Base-by-base conservation (phyloP, 2,329 filamentous ascomycete species). In the Fonsecaea pugnacius region DNA sequence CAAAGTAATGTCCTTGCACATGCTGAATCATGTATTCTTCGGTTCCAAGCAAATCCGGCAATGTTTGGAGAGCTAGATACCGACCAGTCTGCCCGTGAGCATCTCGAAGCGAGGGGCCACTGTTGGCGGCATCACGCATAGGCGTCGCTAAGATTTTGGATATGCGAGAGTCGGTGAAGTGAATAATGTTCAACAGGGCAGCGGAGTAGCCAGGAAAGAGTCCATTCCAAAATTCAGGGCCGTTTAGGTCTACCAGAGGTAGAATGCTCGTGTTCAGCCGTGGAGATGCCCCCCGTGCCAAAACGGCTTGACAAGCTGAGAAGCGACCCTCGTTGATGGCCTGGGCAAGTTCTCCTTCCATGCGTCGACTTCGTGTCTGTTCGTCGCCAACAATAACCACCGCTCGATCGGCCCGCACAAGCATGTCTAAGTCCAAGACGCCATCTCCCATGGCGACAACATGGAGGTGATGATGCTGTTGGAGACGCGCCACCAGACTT, bases 21-120 rank as follows among this genome's bases (percentile, higher is more conserved):
- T 88, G 84, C 0, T 67, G 62, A 14, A 87, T 85, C 0, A 62
- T 2, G 67, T 77, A 80, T 8, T 77, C 66, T 61, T 88, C 83
- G 0, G 85, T 12, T 0, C 85, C 84, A 14, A 89, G 64, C 0
- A 82, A 12, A 2, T 79, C 66, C 30, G 48, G 52, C 3, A 54
- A 35, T 9, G 52, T 54, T 4, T 9, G 10, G 1, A 38, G 52
- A 7, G 52, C 52, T 4, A 54, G 14, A 12, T 54, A 54, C 14
- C n/a, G 32, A 18, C 32, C 52, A 3, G 52, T 36, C 12, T 21
- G 52, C 30, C 30, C 4, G 30, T 54, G 52, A 4, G 52, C 52
- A 16, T 35, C 5, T 33, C 52, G 30, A 1, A 36, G 12, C 4
- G 32, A 32, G 2, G 30, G 52, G 14, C 52, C 52, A 7, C 32